Base-by-base conservation (phyloP, 1,284 basidiomycete species). In the Puccinia hordei region DNA sequence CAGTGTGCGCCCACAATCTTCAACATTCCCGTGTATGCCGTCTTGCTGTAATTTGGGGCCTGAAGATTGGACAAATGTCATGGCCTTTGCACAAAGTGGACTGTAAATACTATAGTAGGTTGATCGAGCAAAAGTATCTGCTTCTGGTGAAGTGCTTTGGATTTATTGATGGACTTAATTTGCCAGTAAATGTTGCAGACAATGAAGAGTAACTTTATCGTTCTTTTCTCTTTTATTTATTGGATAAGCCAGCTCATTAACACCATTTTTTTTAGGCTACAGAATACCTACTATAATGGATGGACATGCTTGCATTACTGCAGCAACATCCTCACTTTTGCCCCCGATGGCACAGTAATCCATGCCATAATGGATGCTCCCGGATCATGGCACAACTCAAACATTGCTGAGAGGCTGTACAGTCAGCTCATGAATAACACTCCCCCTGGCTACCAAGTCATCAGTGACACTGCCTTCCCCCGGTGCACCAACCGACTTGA, bases 1-100 rank as follows among this genome's bases (percentile, higher is more conserved):
- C 83, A 0, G 84, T 22, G 77, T 68, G 15, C 82, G 84, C 12
- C 89, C 53, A 19, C 5, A 9, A 27, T 57, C 53, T 57, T 5
- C 5, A 27, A 22, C 22, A n/a, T 19, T 6, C 8, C 8, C 53
- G 53, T 19, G 8, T 9, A 19, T 8, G 6, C 8, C 53, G 6
- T 19, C 53, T 57, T 5, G 19, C 5, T n/a, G 53, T 57, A 22
- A 9, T 57, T 6, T 8, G 27, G 27, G 53, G 22, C 17, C 53
- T 57, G 22, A 8, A 27, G 22, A 57, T 57, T 5, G 19, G 8
- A 6, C 6, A 57, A 19, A 57, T 57, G 5, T 5, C 22, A 9
- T 57, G 53, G 53, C 53, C 53, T 9, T n/a, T 19, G 6, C 5
- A 57, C 8, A 19, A 57, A 27, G 8, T 9, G 27, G 22, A 57